phyloP scores from a whole-genome alignment of 192 early-diverging fungal species.

The Coemansia sp. region DNA sequence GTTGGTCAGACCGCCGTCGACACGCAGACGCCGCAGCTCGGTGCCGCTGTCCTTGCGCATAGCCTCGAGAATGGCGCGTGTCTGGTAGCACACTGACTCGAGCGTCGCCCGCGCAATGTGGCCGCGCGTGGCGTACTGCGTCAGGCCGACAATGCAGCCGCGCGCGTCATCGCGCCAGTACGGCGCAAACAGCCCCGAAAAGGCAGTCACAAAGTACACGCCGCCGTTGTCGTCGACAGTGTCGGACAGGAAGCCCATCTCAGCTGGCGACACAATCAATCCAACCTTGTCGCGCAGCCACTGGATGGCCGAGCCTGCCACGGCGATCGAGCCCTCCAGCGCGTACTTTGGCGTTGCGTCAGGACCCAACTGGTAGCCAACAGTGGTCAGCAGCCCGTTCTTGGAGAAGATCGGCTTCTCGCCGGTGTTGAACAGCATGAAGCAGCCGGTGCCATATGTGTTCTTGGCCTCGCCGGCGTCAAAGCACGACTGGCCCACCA shows the following conservation, averaged over 20 bases:
- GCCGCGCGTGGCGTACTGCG: conserved; percentile 80
- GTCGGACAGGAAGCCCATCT: conserved; percentile 73
- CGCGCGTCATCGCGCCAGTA: conserved; percentile 93
- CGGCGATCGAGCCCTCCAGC: conserved; percentile 89
- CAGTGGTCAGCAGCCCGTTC: conserved; percentile 85
- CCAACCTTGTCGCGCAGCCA: conserved; percentile 88
- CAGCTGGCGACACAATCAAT: conserved; percentile 69
- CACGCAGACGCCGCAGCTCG: conserved; percentile 72
- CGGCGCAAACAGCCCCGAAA: conserved; percentile 90
- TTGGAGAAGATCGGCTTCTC: conserved; percentile 68
- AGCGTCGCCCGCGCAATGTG: conserved; percentile 87
- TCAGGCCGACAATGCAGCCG: conserved; percentile 82
- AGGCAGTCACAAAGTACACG: conserved; percentile 95
- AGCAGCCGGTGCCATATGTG: conserved; percentile 96
- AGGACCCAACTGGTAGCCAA: conserved; percentile 82
- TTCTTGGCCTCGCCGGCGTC: conserved; percentile 86
- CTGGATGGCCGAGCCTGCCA: conserved; percentile 86
- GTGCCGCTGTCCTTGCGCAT: conserved; percentile 79
- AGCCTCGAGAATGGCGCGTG: conserved; percentile 81
- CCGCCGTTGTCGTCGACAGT: conserved; percentile 74
- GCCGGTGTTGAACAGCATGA: conserved; percentile 95
- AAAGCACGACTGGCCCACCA: conserved; percentile 94
- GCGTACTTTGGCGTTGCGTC: conserved; percentile 74
- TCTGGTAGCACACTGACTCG: conserved; percentile 89
- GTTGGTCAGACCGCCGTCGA: conserved; percentile 94